A percentile compares a stretch with the other conserved stretches of the same genome.
phyloP scores from a whole-genome alignment of 2,329 filamentous ascomycete species.

The Paraconiothyrium brasiliense region DNA sequence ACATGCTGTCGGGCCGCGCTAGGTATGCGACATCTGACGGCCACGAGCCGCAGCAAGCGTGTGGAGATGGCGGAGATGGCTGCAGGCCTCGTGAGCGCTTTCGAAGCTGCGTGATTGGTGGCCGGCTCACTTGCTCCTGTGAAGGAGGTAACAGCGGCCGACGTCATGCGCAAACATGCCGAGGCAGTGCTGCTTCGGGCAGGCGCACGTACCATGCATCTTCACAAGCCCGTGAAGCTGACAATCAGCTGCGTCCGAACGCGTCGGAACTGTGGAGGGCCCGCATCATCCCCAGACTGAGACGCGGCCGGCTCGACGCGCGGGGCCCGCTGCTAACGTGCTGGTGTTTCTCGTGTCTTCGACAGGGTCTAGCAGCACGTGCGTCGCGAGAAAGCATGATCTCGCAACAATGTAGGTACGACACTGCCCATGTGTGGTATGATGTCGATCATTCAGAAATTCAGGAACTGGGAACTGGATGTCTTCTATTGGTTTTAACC shows the following conservation, averaged over 20 bases:
- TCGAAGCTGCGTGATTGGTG: conserved; percentile 39
- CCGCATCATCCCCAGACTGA: conserved; percentile 9
- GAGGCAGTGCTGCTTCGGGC: conserved; percentile 32
- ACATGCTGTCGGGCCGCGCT: conserved; percentile 44
- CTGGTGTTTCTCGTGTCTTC: background rate
- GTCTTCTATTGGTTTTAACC: too few relatives aligned
- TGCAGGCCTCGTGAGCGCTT: conserved; percentile 43
- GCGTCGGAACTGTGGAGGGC: conserved; percentile 18
- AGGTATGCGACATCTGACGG: conserved; percentile 25
- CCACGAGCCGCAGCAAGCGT: conserved; percentile 38
- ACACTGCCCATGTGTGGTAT: too few relatives aligned
- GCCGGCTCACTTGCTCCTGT: conserved; percentile 37
- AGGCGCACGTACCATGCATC: conserved; percentile 11
- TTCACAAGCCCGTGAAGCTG: conserved; percentile 18
- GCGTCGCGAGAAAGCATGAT: background rate
- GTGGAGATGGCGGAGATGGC: conserved; percentile 19
- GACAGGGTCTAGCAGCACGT: background rate
- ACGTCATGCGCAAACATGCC: conserved; percentile 44
- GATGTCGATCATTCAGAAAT: too few relatives aligned
- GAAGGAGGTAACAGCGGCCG: conserved; percentile 25
- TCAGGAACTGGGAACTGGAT: too few relatives aligned
- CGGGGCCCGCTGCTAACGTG: background rate
- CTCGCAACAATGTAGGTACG: background rate
- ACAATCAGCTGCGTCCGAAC: conserved; percentile 12
- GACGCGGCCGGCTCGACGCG: conserved; percentile 11